Evolutionary conservation across 139 green algal species (phyloP).

Genomic region (Axilococcus clingmanii): DNA sequence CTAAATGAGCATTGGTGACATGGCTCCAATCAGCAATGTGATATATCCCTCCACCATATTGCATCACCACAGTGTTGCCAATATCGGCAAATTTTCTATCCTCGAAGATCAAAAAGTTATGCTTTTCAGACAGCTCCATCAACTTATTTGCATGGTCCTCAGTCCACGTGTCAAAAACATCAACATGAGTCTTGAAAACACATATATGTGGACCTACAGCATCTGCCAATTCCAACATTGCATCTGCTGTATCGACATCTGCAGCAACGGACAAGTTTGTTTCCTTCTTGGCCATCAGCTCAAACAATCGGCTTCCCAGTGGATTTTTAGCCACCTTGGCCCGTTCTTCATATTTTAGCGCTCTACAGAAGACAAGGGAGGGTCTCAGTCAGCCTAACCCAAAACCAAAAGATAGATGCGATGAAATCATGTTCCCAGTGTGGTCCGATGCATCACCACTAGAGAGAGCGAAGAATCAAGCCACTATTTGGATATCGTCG

Average conservation of each 20-base stretch:
- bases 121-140: conserved; percentile 67
- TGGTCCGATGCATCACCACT: too few relatives aligned
- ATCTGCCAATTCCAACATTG: conserved; percentile 88
- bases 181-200: conserved; percentile 98
- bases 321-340: conserved; percentile 57
- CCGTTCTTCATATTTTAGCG: conserved; percentile 73
- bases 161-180: conserved; percentile 75
- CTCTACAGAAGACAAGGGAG: too few relatives aligned
- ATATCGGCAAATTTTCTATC: conserved; percentile 99
- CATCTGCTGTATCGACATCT: conserved; percentile 78
- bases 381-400: too few relatives aligned
- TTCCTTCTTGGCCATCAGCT: conserved; percentile 88
- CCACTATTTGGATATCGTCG: too few relatives aligned
- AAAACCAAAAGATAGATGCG: too few relatives aligned
- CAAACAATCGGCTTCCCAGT: conserved; percentile 58
- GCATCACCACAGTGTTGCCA: conserved; percentile 93
- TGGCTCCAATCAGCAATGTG: conserved; percentile 92
- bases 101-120: conserved; percentile 99
- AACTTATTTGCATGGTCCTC: conserved; percentile 33
- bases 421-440: too few relatives aligned
- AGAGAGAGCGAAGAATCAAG: too few relatives aligned
- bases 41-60: conserved; percentile 79
- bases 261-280: conserved; percentile 96
- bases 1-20: conserved; percentile 96
- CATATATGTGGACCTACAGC: conserved; percentile 88